Evolutionary conservation across 192 early-diverging fungal genomes (phyloP), one percentile per base, ranked within the genome.

Genomic region (Umbelopsis isabellina): DNA sequence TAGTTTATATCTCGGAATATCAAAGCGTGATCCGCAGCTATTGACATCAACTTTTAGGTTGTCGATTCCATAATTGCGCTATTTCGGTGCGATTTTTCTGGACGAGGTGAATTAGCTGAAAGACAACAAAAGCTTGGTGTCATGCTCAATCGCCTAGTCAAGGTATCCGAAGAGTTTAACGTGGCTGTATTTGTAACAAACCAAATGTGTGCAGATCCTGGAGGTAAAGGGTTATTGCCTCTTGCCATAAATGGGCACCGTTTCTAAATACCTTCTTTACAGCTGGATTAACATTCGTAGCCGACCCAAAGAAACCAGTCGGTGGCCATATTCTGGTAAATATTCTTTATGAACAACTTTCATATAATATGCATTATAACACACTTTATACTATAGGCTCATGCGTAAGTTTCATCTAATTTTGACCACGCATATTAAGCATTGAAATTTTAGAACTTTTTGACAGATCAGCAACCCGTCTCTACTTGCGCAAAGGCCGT

Each of bases 291-390:
- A 89, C 89, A 21, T 95, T 95, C 81, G 90, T 92, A 0, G 83
- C 90, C 16, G 94, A 95, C 68, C 93, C 94, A 50, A 94, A 94
- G 82, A 95, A 95, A 68, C 94, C 94, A 9, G 87, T 94, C 47
- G 91, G 90, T 30, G 90, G 94, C 1, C 91, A 94, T 66, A 84
- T 95, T 2, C 76, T 94, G 61, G 91, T 74, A 69, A 49, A 13
- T 41, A 7, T 8, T 7, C 3, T 65, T 41, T 6, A 41, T 6
- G 10, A 10, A 0, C 1, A 13, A 30, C 30, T 53, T 20, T 45
- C 50, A 49, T 51, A 0, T 2, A 12, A 66, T 46, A 51, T 27
- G 22, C 44, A 46, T 67, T 52, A 15, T 9, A 18, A 65, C 21
- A 61, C 2, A 20, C 11, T 66, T 12, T 27, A 46, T 33, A 45